Base-by-base conservation (phyloP, 1,284 basidiomycete genomes). In the Hymenochaete sp. region DNA sequence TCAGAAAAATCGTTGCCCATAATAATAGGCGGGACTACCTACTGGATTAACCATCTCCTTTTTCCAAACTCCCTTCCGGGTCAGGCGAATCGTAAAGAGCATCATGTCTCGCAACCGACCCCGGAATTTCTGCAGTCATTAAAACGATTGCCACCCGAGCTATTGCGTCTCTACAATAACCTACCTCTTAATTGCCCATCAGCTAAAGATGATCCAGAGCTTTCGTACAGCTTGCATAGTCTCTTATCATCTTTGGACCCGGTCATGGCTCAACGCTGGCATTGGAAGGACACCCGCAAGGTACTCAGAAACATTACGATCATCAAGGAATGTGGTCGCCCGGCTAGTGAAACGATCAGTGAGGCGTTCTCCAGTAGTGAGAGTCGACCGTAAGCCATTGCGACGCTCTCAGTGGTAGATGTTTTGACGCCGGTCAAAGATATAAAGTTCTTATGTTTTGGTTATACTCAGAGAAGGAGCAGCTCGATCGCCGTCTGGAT, bases 41-140 rank as follows among this genome's bases (percentile, higher is more conserved):
- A 99, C 62, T 99, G 96, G 79, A 83, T 96, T 16, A 95, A 98
- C 60, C 91, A 99, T 61, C 73, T 95, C 31, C 63, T 88, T 7
- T 93, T 93, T 53, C 82, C 89, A 0, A 75, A 79, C 75, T 84
- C 27, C 67, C 92, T 16, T 61, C 61, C 5, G 65, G 29, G 44
- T 25, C 38, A 24, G 24, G 19, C 35, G 4, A 25, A 27, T 28
- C 18, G 28, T 4, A 29, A 32, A 18, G 35, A 39, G 9, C 21
- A 41, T 9, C n/a, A 19, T 19, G 48, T 51, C 48, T 56, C 27
- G 19, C 51, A 48, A 46, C 57, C n/a, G 58, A 62, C 49, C 67
- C 67, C 18, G 55, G 62, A 55, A 24, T 59, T 77, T 9, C 53
- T 61, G 25, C 49, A 60, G 16, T 61, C 64, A 1, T 52, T 81